Evolutionary conservation across 192 early-diverging fungal species (phyloP).

Genomic region (Coemansia sp.): DNA sequence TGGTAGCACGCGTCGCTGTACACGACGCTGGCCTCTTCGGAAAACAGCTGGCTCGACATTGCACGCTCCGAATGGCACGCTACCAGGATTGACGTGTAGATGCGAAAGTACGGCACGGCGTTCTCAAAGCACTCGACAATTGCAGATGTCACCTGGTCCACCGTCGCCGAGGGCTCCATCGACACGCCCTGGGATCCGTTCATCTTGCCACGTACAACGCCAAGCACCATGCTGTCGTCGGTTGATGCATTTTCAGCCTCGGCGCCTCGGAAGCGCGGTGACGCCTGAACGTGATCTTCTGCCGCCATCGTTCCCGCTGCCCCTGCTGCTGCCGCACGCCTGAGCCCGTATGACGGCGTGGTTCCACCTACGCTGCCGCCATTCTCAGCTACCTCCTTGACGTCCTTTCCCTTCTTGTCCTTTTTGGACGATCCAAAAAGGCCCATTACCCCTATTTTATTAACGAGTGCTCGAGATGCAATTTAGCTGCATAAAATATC

Average conservation of each 20-base stretch:
- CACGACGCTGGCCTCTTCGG: slow-evolving; percentile 28
- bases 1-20: slow-evolving; percentile 52
- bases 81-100: slow-evolving; percentile 42
- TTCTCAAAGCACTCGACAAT: slow-evolving; percentile 18
- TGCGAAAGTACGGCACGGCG: slow-evolving; percentile 35
- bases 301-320: neutral
- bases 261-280: neutral
- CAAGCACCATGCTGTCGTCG: slow-evolving; percentile 7
- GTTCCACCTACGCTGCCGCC: neutral
- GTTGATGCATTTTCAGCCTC: neutral
- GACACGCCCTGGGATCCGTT: neutral
- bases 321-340: neutral
- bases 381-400: neutral
- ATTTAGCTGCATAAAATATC: too few species aligned
- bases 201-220: neutral
- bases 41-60: slow-evolving; percentile 25
- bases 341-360: slow-evolving; percentile 8
- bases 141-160: slow-evolving; percentile 30
- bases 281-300: neutral
- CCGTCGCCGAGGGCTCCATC: slow-evolving; percentile 8
- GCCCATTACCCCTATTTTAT: slow-evolving; percentile 18
- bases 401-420: slow-evolving; percentile 14
- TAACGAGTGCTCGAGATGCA: neutral
- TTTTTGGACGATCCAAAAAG: slow-evolving; percentile 33
- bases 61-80: slow-evolving; percentile 39